These are phyloP conservation scores for Spergularia azorica DNA, from an alignment of 179 eudicot species.

Conservation along the genomic window DNA sequence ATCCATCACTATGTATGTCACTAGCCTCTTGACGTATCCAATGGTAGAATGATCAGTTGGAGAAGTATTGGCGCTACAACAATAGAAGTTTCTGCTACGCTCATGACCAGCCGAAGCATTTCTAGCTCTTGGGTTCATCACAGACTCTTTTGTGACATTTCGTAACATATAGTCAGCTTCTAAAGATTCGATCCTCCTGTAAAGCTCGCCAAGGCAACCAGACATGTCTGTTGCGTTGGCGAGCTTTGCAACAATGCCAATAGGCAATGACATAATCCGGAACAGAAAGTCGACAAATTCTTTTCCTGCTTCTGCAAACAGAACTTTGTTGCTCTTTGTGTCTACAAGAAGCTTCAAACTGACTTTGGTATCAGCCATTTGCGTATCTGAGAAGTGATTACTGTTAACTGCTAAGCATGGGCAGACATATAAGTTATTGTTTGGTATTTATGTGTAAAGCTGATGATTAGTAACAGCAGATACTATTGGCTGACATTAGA, in stretches of 20 bases:
- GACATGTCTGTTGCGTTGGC: slow-evolving; percentile 17
- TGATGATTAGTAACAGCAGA: too few species aligned
- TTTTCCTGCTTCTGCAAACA: slow-evolving; percentile 28
- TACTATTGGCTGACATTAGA: too few species aligned
- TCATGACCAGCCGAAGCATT: not conserved
- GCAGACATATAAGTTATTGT: not conserved
- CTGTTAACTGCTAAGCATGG: not conserved
- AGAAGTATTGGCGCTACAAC: not conserved
- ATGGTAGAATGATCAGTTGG: not conserved
- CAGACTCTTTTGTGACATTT: not conserved
- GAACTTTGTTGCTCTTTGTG: slow-evolving; percentile 16
- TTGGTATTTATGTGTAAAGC: not conserved
- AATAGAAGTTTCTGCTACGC: not conserved
- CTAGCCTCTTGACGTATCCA: slow-evolving; percentile 33
- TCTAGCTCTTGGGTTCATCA: slow-evolving; percentile 13
- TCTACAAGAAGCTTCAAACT: slow-evolving; percentile 26
- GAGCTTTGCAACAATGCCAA: slow-evolving; percentile 18
- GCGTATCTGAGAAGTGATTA: not conserved
- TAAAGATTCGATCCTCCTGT: slow-evolving; percentile 33
- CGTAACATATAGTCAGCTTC: slow-evolving; percentile 17
- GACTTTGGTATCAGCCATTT: slow-evolving; percentile 16
- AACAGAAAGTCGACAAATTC: slow-evolving; percentile 32
- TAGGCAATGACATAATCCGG: slow-evolving; percentile 22
- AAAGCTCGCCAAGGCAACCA: slow-evolving; percentile 31
- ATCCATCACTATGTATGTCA: slow-evolving; percentile 31